These are phyloP conservation scores for Torulaspora microellipsoides DNA, from an alignment of 805 yeast species.

Conservation along the genomic window DNA sequence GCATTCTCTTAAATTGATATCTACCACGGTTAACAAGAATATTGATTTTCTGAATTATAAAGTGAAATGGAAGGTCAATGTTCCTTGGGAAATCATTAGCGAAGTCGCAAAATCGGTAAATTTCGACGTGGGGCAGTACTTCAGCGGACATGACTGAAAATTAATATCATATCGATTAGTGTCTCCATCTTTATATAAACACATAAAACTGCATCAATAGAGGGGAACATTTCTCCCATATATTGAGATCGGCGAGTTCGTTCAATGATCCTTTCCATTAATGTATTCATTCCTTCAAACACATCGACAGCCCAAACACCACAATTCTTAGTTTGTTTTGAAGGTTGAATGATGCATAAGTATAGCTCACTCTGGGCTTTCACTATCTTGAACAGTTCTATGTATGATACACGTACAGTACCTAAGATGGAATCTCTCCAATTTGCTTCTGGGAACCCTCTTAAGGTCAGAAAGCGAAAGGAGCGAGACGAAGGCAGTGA, in stretches of 20 bases:
- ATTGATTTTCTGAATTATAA: conserved; percentile 59
- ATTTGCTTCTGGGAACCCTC: conserved; percentile 2
- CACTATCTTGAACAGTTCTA: no score
- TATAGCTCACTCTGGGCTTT: no score
- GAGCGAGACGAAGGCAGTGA: not conserved
- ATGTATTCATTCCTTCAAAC: no score
- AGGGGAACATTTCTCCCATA: no score
- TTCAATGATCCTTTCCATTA: no score
- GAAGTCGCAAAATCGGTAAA: conserved; percentile 58
- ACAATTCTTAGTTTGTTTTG: no score
- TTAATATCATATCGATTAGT: not conserved
- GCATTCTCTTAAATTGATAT: conserved; percentile 47
- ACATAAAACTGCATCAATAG: no score
- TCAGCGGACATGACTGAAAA: conserved; percentile 27
- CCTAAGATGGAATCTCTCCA: not conserved
- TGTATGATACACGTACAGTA: no score
- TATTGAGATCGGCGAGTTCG: no score
- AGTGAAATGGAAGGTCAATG: conserved; percentile 74
- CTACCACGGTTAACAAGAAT: conserved; percentile 38
- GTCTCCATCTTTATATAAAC: not conserved
- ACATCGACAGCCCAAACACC: no score
- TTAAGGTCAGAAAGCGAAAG: not conserved
- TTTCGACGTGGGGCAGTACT: conserved; percentile 61
- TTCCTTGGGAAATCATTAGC: conserved; percentile 60
- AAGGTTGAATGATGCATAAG: no score